These are phyloP conservation scores for Scytalidium lignicola DNA, from an alignment of 2,329 filamentous ascomycete species.

Conservation along the genomic window DNA sequence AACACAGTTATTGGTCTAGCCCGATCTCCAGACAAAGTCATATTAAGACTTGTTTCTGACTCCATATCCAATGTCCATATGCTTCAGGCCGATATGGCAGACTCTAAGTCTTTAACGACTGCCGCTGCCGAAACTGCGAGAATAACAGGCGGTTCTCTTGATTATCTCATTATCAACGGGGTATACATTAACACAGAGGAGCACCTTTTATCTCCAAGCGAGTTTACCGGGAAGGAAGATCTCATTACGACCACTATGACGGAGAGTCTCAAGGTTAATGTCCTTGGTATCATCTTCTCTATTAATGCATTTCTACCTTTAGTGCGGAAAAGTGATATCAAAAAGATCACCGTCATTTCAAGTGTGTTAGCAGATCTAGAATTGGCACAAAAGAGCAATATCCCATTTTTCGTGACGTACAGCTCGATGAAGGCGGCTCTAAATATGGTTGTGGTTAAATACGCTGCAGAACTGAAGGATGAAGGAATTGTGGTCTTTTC, in stretches of 20 bases:
- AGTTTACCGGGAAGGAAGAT: constrained; percentile 8
- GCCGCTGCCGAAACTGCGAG: constrained; percentile 13
- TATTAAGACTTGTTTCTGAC: constrained; percentile 33
- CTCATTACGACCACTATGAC: constrained; percentile 30
- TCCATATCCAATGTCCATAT: constrained; percentile 37
- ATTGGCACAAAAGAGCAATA: constrained; percentile 30
- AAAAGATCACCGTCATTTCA: constrained; percentile 50
- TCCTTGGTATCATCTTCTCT: constrained; percentile 46
- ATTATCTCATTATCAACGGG: constrained; percentile 28
- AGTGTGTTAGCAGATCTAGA: constrained; percentile 43
- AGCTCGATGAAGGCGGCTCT: constrained; percentile 45
- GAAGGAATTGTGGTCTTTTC: constrained; percentile 48
- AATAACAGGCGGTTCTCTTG: constrained; percentile 22
- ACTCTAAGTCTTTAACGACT: constrained; percentile 12
- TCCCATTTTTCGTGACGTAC: constrained; percentile 37
- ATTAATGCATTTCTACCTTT: constrained; percentile 50
- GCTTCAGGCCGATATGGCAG: constrained; percentile 39
- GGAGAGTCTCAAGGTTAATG: constrained; percentile 40
- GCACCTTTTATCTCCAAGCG: constrained; percentile 14
- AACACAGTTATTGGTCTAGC: constrained; percentile 44
- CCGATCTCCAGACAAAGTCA: constrained; percentile 39
- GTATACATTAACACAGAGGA: constrained; percentile 13
- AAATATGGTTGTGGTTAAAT: constrained; percentile 50
- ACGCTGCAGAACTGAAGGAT: constrained; percentile 36
- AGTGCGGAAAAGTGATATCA: constrained; percentile 41